Conservation (phyloP, 2,329 filamentous ascomycete species). For the Fusarium coicis region DNA sequence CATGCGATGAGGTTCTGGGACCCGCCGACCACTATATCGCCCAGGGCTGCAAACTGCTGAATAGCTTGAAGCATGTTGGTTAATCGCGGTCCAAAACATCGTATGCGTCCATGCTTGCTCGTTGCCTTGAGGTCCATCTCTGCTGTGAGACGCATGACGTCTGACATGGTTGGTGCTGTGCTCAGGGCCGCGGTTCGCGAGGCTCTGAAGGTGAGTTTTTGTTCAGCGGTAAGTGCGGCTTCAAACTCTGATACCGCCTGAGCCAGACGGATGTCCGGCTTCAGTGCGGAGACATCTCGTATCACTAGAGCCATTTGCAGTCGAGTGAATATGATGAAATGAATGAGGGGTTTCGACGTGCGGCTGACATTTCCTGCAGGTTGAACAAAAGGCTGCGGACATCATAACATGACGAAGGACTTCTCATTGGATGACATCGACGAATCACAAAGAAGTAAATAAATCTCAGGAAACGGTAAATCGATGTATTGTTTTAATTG, state of each 20-base stretch:
- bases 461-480: no score
- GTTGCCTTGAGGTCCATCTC: neutral
- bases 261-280: neutral
- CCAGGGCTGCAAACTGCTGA: neutral
- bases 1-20: neutral
- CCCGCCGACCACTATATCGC: neutral
- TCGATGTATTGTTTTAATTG: no score
- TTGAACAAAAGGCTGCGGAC: neutral
- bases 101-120: neutral
- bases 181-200: neutral
- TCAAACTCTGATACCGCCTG: neutral
- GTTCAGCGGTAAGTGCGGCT: rapidly evolving
- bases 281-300: neutral
- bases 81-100: neutral
- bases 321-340: neutral
- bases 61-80: neutral
- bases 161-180: neutral
- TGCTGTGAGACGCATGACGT: neutral
- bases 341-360: neutral
- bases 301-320: neutral
- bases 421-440: neutral
- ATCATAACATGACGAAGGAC: neutral
- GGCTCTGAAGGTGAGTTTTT: neutral
- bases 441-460: no score
- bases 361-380: neutral